Base-by-base conservation (phyloP, 2,329 filamentous ascomycete species). In the Lojkania enalia region DNA sequence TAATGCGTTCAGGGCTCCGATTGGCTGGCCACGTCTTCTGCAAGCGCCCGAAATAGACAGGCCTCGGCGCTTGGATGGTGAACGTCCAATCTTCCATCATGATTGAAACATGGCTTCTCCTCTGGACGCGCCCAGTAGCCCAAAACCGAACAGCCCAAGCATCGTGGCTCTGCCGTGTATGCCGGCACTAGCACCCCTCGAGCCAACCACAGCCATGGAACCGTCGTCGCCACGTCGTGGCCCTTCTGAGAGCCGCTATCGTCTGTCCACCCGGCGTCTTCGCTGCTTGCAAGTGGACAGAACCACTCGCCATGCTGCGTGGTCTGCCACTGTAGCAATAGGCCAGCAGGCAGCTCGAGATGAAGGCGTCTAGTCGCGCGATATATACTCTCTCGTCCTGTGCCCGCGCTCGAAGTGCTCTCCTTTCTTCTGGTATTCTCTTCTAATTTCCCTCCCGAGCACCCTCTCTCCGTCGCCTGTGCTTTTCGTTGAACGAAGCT, bases 401-500 rank as follows among this genome's bases (percentile, higher is more conserved):
- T 51, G 60, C 64, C 44, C 60, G 58, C 57, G 59, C 51, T 32
- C 57, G 55, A 54, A 52, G 33, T 40, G 49, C 46, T 55, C 35
- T 39, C 50, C 35, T 49, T 54, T 46, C 48, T 35, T 60, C 51
- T 63, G 52, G 48, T 51, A 67, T 70, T 69, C 65, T 55, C 54
- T 70, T 70, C 65, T 61, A 39, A 37, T 51, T 49, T 44, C 50
- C 57, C 52, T 54, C 60, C 56, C 52, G 61, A 60, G 63, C 52
- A 48, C 46, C 48, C 48, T 58, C 51, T 54, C 44, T 49, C 48
- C 49, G 47, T 47, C 48, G 45, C 50, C 30, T 50, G 60, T 58
- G 49, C 41, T 48, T 63, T 70, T 73, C 72, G 73, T 75, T 73
- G 72, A 74, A 63, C 72, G 73, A 73, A 72, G 70, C 61, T 58